Conservation (phyloP, 164 flowering plant genomes). For the Euptelea pleiosperma region DNA sequence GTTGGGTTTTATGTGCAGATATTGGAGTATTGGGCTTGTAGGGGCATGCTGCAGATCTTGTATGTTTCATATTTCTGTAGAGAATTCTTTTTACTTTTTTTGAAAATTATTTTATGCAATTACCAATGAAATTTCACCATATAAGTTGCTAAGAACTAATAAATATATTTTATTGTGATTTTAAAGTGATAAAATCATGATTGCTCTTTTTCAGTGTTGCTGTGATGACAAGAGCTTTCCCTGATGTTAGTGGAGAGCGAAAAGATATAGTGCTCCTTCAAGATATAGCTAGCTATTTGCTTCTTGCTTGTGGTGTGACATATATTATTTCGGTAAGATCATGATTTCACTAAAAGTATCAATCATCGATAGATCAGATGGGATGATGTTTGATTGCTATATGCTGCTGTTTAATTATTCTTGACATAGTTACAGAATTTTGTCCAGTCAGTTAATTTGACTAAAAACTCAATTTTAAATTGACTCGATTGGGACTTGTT, state of each 20-base stretch:
- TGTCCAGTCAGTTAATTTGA: background rate
- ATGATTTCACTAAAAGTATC: background rate
- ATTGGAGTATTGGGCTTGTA: constrained; percentile 87
- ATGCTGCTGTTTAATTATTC: background rate
- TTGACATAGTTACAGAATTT: background rate
- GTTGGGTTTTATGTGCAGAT: constrained; percentile 44
- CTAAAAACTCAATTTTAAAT: background rate
- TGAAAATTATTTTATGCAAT: background rate
- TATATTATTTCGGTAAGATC: constrained; percentile 61
- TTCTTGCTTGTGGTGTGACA: constrained; percentile 75
- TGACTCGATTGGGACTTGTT: background rate
- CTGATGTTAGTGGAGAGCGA: constrained; percentile 38
- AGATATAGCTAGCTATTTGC: constrained; percentile 80
- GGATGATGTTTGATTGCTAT: background rate
- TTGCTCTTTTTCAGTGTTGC: constrained; percentile 62
- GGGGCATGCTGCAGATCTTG: constrained; percentile 99
- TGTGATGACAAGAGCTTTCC: constrained; percentile 95
- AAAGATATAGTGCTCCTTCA: constrained; percentile 63
- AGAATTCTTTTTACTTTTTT: background rate
- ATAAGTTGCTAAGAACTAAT: too few relatives aligned
- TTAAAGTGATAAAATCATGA: background rate
- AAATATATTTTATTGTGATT: too few relatives aligned
- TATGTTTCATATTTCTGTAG: constrained; percentile 34
- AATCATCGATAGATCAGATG: background rate
- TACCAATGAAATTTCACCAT: background rate